Evolutionary conservation across 768 basidiomycete species (phyloP), one percentile per base, ranked within the genome.

Genomic region (Cubamyces lactineus): DNA sequence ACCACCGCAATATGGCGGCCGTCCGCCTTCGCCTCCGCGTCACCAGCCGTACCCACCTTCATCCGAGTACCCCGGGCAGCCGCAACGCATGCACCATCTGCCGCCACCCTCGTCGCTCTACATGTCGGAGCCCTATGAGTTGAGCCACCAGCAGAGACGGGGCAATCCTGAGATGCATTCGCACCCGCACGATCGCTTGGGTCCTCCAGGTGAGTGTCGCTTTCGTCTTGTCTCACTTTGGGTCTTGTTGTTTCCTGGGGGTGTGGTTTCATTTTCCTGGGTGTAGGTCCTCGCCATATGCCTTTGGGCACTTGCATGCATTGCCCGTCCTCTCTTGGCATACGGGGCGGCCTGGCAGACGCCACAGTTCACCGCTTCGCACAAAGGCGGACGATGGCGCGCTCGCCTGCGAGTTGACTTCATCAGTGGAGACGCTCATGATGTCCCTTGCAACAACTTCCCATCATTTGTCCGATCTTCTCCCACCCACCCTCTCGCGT

Each of bases 41-140:
- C 69, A 66, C 43, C 57, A 42, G 13, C 28, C 41, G 9, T 59
- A 59, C 52, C 54, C n/a, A 54, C 66, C 68, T 5, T 43, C 58
- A 49, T 54, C 57, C 30, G 63, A 62, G 46, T 62, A 62, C 28
- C 57, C 55, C n/a, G 56, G 45, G 24, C 57, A 41, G 30, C 19
- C 57, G n/a, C 68, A 65, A 28, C 66, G 62, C 34, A 24, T 48
- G 30, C 68, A 52, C 50, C 62, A 58, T 6, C 69, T 67, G 11
- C 69, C 68, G 8, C 68, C 70, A 19, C 69, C 71, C 15, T 65
- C 72, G 3, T 51, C 67, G 40, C 53, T 69, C 16, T 53, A 63
- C 52, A 19, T 61, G 21, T 19, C 57, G 28, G 68, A 67, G 41
- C 66, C 67, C 24, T 67, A 67, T 40, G 66, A 70, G n/a, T 39